Conservation (phyloP, 371 early-diverging fungal genomes). For the Batkoa obscura region DNA sequence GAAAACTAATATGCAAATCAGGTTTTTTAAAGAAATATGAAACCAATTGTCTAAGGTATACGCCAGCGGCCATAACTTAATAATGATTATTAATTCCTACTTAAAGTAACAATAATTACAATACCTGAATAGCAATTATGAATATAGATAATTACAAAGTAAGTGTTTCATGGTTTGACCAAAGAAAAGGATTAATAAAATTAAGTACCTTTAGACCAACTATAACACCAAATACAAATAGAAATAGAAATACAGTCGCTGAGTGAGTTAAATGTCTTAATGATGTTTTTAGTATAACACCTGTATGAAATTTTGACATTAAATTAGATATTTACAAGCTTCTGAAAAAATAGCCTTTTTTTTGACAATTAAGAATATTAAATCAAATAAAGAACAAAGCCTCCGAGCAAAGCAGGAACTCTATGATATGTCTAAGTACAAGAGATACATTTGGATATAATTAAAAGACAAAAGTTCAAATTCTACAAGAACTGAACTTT, state of each 20-base stretch:
- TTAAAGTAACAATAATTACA: neutral
- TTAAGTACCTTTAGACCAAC: slow-evolving; percentile 51
- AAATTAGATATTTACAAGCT: slow-evolving; percentile 33
- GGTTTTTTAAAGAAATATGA: slow-evolving; percentile 3
- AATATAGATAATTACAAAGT: slow-evolving; percentile 46
- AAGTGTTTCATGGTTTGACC: slow-evolving; percentile 23
- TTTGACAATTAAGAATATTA: slow-evolving; percentile 78
- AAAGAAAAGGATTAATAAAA: slow-evolving; percentile 32
- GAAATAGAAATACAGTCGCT: slow-evolving; percentile 33
- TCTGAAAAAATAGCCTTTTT: slow-evolving; percentile 80
- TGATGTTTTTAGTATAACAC: no score
- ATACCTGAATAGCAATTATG: slow-evolving; percentile 57
- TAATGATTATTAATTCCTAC: neutral
- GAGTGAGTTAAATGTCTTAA: no score
- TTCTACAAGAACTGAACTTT: no score
- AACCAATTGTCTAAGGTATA: slow-evolving; percentile 46
- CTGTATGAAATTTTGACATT: neutral
- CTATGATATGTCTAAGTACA: neutral
- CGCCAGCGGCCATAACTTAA: slow-evolving; percentile 69
- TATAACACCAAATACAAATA: slow-evolving; percentile 74
- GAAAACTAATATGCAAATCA: neutral
- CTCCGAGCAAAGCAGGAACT: slow-evolving; percentile 23
- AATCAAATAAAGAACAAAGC: slow-evolving; percentile 73
- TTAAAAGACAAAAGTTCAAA: no score
- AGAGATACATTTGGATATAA: neutral